Conservation (phyloP, 208 protist species). For the Leishmania gerbilli region DNA sequence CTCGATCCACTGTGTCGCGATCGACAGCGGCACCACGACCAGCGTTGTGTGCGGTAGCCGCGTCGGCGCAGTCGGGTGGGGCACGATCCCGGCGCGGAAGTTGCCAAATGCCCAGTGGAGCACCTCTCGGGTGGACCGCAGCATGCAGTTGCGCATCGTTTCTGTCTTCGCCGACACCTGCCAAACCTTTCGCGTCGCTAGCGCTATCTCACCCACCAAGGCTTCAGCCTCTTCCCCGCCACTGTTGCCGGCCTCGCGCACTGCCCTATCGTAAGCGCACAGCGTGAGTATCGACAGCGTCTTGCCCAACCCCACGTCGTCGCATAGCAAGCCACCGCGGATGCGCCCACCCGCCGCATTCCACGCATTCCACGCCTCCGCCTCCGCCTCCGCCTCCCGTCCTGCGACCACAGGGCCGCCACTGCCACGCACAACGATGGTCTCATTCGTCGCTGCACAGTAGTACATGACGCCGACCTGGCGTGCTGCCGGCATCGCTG, state of each 20-base stretch:
- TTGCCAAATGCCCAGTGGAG: constrained; percentile 26
- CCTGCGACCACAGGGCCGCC: constrained; percentile 2
- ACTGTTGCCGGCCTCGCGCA: constrained; percentile 8
- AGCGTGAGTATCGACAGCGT: constrained; percentile 60
- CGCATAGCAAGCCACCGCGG: constrained; percentile 54
- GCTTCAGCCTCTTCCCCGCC: neutral
- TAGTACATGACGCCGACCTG: constrained; percentile 34
- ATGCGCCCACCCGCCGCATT: constrained; percentile 4
- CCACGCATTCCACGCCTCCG: neutral
- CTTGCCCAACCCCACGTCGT: constrained; percentile 78
- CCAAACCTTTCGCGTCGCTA: constrained; percentile 4
- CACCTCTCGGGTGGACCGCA: neutral
- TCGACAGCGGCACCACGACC: constrained; percentile 58
- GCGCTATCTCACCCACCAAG: neutral
- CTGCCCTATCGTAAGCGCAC: constrained; percentile 31
- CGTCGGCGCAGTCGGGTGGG: neutral
- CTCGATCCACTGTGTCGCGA: constrained; percentile 53
- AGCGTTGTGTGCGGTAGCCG: constrained; percentile 51
- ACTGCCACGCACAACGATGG: constrained; percentile 4
- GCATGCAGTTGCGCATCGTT: neutral
- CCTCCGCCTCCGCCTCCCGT: no score
- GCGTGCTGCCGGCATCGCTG: neutral
- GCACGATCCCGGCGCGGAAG: constrained; percentile 9
- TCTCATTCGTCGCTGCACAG: constrained; percentile 30
- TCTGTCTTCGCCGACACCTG: neutral